Conservation (phyloP, 352 stramenopile genomes). For the Blastocystis sp. region DNA sequence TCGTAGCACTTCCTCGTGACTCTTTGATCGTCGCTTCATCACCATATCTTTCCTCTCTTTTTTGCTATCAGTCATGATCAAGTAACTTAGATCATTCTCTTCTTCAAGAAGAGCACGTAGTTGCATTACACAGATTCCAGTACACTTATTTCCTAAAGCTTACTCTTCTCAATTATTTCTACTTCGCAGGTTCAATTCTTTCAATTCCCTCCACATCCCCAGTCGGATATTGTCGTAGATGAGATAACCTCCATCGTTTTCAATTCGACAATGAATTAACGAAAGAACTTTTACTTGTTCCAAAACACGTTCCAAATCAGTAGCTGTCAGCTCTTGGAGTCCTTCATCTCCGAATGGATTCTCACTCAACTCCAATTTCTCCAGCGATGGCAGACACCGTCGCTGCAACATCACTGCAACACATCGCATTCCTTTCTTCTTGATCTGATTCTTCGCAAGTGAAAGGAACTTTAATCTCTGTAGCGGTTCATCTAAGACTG, state of each 20-base stretch:
- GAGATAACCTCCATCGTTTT: constrained; percentile 20
- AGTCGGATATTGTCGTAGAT: constrained; percentile 36
- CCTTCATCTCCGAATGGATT: constrained; percentile 38
- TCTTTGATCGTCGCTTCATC: not conserved
- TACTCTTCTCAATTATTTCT: not conserved
- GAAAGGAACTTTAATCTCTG: not conserved
- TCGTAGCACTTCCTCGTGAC: not conserved
- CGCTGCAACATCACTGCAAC: not conserved
- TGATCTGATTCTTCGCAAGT: not conserved
- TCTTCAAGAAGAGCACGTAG: not conserved
- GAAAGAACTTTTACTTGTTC: constrained; percentile 11
- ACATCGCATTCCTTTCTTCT: not conserved
- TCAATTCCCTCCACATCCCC: not conserved
- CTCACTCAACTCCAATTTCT: constrained; percentile 12
- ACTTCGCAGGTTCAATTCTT: constrained; percentile 32
- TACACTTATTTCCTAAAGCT: not conserved
- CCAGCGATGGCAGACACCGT: constrained; percentile 5
- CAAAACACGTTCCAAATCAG: constrained; percentile 13
- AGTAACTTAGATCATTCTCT: not conserved
- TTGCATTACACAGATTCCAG: not conserved
- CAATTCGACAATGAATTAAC: constrained; percentile 9
- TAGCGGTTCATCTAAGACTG: not conserved
- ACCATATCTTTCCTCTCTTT: not conserved
- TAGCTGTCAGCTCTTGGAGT: constrained; percentile 17
- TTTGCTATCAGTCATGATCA: not conserved